These are phyloP conservation scores for Hypoxylon sp. DNA, from an alignment of 2,329 filamentous ascomycete species.

Conservation along the genomic window DNA sequence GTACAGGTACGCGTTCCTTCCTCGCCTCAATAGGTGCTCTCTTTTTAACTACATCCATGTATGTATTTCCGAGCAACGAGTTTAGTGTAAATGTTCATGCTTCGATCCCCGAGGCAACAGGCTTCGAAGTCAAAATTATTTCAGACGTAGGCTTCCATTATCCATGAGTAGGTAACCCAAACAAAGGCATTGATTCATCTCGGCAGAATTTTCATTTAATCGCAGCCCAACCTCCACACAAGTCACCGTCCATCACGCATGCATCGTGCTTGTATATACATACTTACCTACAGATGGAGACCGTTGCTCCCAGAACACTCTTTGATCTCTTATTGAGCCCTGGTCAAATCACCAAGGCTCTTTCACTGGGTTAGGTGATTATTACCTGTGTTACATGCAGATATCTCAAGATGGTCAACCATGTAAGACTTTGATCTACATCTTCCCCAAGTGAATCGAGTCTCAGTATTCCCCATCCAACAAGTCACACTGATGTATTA, in stretches of 20 bases:
- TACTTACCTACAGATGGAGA: constrained; percentile 27
- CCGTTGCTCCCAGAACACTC: constrained; percentile 40
- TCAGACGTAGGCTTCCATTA: background rate
- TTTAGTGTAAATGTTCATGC: background rate
- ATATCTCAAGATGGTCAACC: constrained; percentile 17
- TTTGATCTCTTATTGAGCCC: constrained; percentile 29
- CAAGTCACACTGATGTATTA: background rate
- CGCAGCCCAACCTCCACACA: constrained; percentile 40
- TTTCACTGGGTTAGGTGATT: constrained; percentile 39
- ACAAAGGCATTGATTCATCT: constrained; percentile 26
- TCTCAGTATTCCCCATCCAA: background rate
- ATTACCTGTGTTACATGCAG: constrained; percentile 22
- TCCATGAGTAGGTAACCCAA: background rate
- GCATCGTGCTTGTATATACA: constrained; percentile 26
- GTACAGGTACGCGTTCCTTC: too few relatives aligned
- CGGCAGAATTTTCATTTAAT: constrained; percentile 23
- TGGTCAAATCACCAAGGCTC: constrained; percentile 25
- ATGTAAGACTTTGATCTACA: constrained; percentile 4
- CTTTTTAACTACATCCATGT: background rate
- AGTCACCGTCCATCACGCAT: constrained; percentile 23
- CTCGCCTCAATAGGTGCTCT: background rate
- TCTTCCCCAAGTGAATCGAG: constrained; percentile 7
- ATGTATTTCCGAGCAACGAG: background rate
- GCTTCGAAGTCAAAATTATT: background rate
- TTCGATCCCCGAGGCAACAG: background rate